Evolutionary conservation across 23 red algal genomes (phyloP), one percentile per base, ranked within the genome.

Genomic region (Cyanidium caldarium): DNA sequence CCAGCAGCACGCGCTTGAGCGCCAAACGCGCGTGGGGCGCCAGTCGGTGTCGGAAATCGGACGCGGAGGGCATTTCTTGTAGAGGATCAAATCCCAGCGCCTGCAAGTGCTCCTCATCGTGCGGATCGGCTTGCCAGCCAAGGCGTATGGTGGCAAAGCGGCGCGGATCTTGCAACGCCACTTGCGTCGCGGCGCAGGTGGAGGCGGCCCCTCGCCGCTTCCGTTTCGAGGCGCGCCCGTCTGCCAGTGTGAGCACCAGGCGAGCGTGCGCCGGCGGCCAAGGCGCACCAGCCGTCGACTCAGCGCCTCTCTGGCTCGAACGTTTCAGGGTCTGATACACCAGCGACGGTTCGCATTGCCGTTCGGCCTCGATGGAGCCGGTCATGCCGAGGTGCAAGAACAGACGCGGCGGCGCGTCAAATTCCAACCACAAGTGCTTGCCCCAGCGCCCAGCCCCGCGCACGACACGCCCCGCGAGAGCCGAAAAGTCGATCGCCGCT

Each of bases 381-480:
- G 51, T 25, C 51, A 61, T 61, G 7, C 51, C n/a, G 31, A 61
- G 31, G 51, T 25, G 51, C 10, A 61, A 16, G 51, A 61, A 61
- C 19, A 61, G n/a, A 25, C 31, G 51, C n/a, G 51, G 51, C 7
- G 51, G 51, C 21, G 19, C 51, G 13, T 61, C 51, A 25, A 61
- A 61, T 28, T 61, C 51, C 7, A 61, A 61, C 51, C 51, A 61
- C 10, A 61, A 28, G 51, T 61, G 5, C 51, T 61, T 61, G 51
- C 51, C 51, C n/a, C 31, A 28, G 31, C 51, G 51, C 7, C 51
- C 51, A 21, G 31, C 3, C 7, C 21, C n/a, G 7, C 23, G 51
- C 23, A 61, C 10, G n/a, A 61, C 10, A 28, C 21, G 51, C 19
- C 51, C 51, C 5, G 31, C 23, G 51, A 16, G 31, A 25, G 31